phyloP scores from a whole-genome alignment of 108 stramenopile species.

The Mediolabrus comicus region DNA sequence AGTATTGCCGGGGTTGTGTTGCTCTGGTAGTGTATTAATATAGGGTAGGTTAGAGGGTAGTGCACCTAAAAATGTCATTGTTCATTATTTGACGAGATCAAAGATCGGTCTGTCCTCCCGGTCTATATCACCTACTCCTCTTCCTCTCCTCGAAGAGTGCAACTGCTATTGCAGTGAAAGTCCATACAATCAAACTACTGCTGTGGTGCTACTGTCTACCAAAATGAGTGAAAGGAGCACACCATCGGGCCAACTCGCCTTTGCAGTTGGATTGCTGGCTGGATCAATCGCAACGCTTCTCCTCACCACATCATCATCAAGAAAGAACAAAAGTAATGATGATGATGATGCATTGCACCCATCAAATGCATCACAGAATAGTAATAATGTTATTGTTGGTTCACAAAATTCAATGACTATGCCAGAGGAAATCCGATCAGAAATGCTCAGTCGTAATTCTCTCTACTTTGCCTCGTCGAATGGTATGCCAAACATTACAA shows the following conservation, averaged over 20 bases:
- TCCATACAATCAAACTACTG: too few relatives aligned
- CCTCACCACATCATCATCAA: not conserved
- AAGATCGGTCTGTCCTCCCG: too few relatives aligned
- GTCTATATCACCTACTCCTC: too few relatives aligned
- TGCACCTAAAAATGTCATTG: too few relatives aligned
- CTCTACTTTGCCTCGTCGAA: conserved; percentile 69
- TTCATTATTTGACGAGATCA: too few relatives aligned
- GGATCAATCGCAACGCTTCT: conserved; percentile 21
- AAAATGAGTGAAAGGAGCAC: not conserved
- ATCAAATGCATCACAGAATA: not conserved
- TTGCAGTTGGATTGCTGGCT: conserved; percentile 27
- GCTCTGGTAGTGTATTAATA: too few relatives aligned
- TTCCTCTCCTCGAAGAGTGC: too few relatives aligned
- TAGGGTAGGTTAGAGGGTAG: too few relatives aligned
- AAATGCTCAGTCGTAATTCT: conserved; percentile 91
- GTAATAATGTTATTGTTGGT: not conserved
- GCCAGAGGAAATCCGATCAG: conserved; percentile 72
- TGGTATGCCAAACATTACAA: conserved; percentile 31
- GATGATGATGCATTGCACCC: not conserved
- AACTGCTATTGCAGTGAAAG: too few relatives aligned
- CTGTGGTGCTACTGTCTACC: not conserved
- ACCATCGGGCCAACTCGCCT: conserved; percentile 8
- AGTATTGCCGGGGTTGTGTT: too few relatives aligned
- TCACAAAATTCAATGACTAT: conserved; percentile 6
- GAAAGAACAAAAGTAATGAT: not conserved